Evolutionary conservation across 371 early-diverging fungal genomes (phyloP), one percentile per base, ranked within the genome.

Genomic region (Batrachochytrium dendrobatidis): DNA sequence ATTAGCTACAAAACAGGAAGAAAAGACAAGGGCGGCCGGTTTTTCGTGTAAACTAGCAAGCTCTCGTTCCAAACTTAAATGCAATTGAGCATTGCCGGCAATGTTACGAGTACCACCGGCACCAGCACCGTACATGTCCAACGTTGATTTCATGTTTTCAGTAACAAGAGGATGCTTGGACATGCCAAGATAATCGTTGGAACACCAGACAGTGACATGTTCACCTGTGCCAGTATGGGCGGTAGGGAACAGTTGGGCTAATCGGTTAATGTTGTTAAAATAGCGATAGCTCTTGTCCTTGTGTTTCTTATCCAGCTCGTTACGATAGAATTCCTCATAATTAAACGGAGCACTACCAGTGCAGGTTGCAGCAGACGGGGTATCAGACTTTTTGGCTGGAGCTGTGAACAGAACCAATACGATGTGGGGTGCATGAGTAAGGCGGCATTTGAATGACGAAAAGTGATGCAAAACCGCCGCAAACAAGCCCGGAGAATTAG

Each of bases 21-120:
- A 92, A 65, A 98, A 98, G 33, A 98, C 93, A 26, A 98, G 83
- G 15, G 96, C 96, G 1, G 90, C 87, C 35, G 87, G 86, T 66
- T 92, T 91, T 64, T 86, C 86, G 77, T 98, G 98, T 54, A 98
- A 77, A 59, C 84, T 75, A 1, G 98, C 96, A 60, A 98, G 77
- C 74, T 92, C 92, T 3, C 81, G 68, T 71, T 98, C 98, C 12
- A 98, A 83, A n/a, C 81, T 84, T 48, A 95, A 77, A 69, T 98
- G 98, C 55, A 94, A 84, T 53, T 88, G 91, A 44, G 92, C 91
- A 74, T 96, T 95, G 34, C 98, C 98, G 26, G 96, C 95, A 74
- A 98, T 98, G 83, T 98, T 98, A 63, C 98, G 90, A n/a, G 98
- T 98, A 57, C 98, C 98, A 63, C 98, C 98, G 17, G 97, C 96